These are phyloP conservation scores for Periglandula ipomoeae DNA, from an alignment of 2,329 filamentous ascomycete species.

Conservation along the genomic window DNA sequence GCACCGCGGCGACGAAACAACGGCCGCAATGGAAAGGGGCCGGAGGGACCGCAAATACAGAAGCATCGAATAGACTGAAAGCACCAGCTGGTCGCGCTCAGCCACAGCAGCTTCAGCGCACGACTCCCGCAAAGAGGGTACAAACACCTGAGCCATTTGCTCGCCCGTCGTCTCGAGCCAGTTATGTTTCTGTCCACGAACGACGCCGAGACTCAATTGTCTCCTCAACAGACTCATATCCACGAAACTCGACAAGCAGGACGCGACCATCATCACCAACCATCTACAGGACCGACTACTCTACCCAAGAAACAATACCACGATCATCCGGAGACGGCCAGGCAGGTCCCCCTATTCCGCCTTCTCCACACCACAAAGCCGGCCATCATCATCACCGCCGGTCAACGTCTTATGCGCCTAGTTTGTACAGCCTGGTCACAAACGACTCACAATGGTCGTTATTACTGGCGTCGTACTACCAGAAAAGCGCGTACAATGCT, in stretches of 20 bases:
- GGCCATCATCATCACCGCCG: constrained; percentile 13
- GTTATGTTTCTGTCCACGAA: constrained; percentile 42
- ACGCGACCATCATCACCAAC: constrained; percentile 36
- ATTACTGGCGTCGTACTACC: constrained; percentile 38
- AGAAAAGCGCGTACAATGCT: constrained; percentile 38
- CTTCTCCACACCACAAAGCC: constrained; percentile 13
- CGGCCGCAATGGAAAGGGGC: constrained; percentile 17
- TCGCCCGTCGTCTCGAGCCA: constrained; percentile 35
- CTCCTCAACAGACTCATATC: constrained; percentile 47
- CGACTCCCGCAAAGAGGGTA: constrained; percentile 1
- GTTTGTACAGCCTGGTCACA: constrained; percentile 51
- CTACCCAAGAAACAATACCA: constrained; percentile 14
- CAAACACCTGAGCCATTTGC: constrained; percentile 20
- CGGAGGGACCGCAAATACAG: constrained; percentile 3
- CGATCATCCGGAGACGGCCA: constrained; percentile 11
- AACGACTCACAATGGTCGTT: constrained; percentile 47
- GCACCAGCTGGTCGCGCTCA: constrained; percentile 6
- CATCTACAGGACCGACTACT: constrained; percentile 17
- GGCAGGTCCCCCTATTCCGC: constrained; percentile 12
- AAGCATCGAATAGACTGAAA: constrained; percentile 5
- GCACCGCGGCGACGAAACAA: constrained; percentile 12
- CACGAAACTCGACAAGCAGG: constrained; percentile 37
- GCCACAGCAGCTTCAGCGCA: constrained; percentile 5
- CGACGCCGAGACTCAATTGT: constrained; percentile 43
- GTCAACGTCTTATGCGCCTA: constrained; percentile 31